Conservation (phyloP, 192 early-diverging fungal genomes). For the Phycomyces blakesleeanus region DNA sequence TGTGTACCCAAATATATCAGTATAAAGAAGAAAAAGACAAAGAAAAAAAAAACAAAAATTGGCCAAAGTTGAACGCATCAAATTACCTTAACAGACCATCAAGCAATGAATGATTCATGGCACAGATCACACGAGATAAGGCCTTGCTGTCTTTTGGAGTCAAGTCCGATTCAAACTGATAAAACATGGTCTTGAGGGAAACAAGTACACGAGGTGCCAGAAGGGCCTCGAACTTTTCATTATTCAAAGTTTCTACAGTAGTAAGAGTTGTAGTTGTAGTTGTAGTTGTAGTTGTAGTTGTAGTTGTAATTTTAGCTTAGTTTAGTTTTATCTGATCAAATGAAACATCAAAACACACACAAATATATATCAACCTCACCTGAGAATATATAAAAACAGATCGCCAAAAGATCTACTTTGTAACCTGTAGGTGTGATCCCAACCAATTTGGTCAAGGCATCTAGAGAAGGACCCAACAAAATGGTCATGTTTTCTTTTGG, state of each 20-base stretch:
- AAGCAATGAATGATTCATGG: slow-evolving; percentile 26
- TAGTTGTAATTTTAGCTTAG: too few species aligned
- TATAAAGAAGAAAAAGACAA: too few species aligned
- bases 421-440: slow-evolving; percentile 40
- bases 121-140: slow-evolving; percentile 22
- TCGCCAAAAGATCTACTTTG: slow-evolving; percentile 45
- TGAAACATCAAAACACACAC: not conserved
- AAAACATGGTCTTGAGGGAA: slow-evolving; percentile 44
- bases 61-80: not conserved
- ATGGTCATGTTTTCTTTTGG: slow-evolving; percentile 13
- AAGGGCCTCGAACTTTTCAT: slow-evolving; percentile 38
- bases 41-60: not conserved
- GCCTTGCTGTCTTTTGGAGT: slow-evolving; percentile 13
- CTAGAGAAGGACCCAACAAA: slow-evolving; percentile 37
- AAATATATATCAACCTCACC: slow-evolving; percentile 18
- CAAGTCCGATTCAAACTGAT: slow-evolving; percentile 29
- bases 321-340: too few species aligned
- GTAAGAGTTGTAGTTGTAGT: too few species aligned
- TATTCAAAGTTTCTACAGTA: slow-evolving; percentile 38
- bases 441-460: slow-evolving; percentile 43
- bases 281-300: too few species aligned
- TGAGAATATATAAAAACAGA: slow-evolving; percentile 47
- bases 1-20: too few species aligned
- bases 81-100: slow-evolving; percentile 22
- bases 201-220: slow-evolving; percentile 44